Base-by-base conservation (phyloP, 352 stramenopile species). In the Lagenidium sp. region DNA sequence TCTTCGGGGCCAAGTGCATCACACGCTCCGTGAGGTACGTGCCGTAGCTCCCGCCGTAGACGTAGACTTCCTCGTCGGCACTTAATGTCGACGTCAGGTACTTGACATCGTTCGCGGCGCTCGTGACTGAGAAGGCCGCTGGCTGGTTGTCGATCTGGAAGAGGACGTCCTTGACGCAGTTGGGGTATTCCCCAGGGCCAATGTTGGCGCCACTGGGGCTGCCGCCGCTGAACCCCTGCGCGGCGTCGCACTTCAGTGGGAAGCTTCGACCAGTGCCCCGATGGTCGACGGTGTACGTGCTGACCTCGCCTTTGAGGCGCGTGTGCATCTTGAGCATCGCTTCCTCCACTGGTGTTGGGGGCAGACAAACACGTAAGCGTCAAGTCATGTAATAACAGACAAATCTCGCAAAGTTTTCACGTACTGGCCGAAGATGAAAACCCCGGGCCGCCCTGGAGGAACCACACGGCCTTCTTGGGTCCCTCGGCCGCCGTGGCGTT, bases 281-380 rank as follows among this genome's bases (percentile, higher is more conserved):
- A 34, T 68, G 58, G 38, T 68, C 58, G 30, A 68, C 38, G 28
- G 49, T 57, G 41, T 68, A 68, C 3, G 53, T 47, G 23, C 54
- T 45, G 3, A 62, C 40, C 0, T 36, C 34, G 48, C 41, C 49
- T 15, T 57, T 46, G 22, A 60, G 32, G 13, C 23, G 10, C 22
- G 21, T 29, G 22, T 50, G 36, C 6, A 55, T 5, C 12, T n/a
- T n/a, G 18, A 60, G 50, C 43, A 55, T 53, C 2, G 26, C 19
- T 5, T 40, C 24, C 36, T 49, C 35, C n/a, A n/a, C n/a, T n/a
- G n/a, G n/a, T n/a, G n/a, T n/a, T n/a, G n/a, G n/a, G n/a, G n/a
- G n/a, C n/a, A n/a, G n/a, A n/a, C n/a, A n/a, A n/a, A n/a, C n/a
- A n/a, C n/a, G n/a, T n/a, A n/a, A n/a, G n/a, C n/a, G n/a, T n/a